These are phyloP conservation scores for Aureobasidium sp. DNA, from an alignment of 2,329 filamentous ascomycete genomes.

Conservation along the genomic window DNA sequence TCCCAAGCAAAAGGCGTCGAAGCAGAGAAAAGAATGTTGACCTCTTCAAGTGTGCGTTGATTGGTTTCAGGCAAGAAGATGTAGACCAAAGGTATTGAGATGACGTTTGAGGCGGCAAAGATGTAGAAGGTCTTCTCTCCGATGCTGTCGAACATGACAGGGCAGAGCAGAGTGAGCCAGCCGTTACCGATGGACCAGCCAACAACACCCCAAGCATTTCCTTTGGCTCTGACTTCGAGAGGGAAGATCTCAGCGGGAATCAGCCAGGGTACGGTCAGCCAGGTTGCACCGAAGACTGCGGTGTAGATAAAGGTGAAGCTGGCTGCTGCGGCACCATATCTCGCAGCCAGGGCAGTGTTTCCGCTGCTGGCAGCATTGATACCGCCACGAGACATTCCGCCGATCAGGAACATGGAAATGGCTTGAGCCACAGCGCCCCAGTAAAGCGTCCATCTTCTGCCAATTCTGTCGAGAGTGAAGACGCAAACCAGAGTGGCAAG, in stretches of 20 bases:
- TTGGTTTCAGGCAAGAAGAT: slow-evolving; percentile 68
- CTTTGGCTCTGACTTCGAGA: slow-evolving; percentile 61
- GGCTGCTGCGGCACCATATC: slow-evolving; percentile 52
- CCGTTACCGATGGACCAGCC: slow-evolving; percentile 72
- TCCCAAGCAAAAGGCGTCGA: slow-evolving; percentile 64
- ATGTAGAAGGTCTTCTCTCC: slow-evolving; percentile 67
- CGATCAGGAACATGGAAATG: slow-evolving; percentile 29
- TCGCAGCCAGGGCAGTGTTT: slow-evolving; percentile 19
- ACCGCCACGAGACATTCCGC: slow-evolving; percentile 26
- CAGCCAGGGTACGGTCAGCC: slow-evolving; percentile 49
- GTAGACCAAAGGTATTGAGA: slow-evolving; percentile 64
- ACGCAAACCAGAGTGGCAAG: slow-evolving; percentile 30
- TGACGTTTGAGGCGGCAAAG: slow-evolving; percentile 60
- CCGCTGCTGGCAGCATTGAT: slow-evolving; percentile 23
- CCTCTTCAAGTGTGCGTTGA: slow-evolving; percentile 28
- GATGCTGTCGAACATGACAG: slow-evolving; percentile 54
- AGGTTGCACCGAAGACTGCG: slow-evolving; percentile 56
- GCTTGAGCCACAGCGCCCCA: slow-evolving; percentile 31
- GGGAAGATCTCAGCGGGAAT: slow-evolving; percentile 63
- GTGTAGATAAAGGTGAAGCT: slow-evolving; percentile 67
- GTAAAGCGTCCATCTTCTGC: slow-evolving; percentile 28
- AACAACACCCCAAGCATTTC: slow-evolving; percentile 68
- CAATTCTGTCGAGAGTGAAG: slow-evolving; percentile 31
- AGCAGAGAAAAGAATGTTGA: slow-evolving; percentile 64
- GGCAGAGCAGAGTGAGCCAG: slow-evolving; percentile 34